phyloP scores from a whole-genome alignment of 176 grass and related monocot species.

The Aegilops tauschii region DNA sequence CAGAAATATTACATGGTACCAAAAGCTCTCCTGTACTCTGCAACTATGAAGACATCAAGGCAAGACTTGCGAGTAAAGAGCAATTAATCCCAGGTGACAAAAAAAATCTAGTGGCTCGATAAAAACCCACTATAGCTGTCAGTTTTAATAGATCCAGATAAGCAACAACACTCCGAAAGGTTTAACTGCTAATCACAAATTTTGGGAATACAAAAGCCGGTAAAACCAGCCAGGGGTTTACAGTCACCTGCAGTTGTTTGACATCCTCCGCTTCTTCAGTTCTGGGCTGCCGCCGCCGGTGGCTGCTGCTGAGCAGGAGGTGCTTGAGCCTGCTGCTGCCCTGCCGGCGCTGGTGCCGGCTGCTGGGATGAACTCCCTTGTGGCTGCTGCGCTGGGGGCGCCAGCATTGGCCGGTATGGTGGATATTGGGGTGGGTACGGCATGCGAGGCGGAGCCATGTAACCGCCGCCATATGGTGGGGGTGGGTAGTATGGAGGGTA shows the following conservation, averaged over 20 bases:
- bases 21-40: background rate
- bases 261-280: slow-evolving; percentile 11
- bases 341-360: background rate
- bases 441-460: slow-evolving; percentile 60
- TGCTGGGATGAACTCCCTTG: slow-evolving; percentile 44
- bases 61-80: too few species aligned
- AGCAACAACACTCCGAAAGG: slow-evolving; percentile 1
- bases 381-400: slow-evolving; percentile 36
- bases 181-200: slow-evolving; percentile 31
- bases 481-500: slow-evolving; percentile 57
- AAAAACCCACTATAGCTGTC: slow-evolving; percentile 4
- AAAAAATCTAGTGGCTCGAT: slow-evolving; percentile 15
- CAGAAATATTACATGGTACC: background rate
- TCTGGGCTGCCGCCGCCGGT: slow-evolving; percentile 6
- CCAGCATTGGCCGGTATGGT: slow-evolving; percentile 56
- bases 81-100: background rate
- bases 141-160: background rate
- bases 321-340: slow-evolving; percentile 32
- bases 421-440: slow-evolving; percentile 65
- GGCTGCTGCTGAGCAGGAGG: slow-evolving; percentile 19
- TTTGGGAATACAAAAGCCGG: slow-evolving; percentile 29
- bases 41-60: background rate
- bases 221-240: background rate
- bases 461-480: slow-evolving; percentile 47
- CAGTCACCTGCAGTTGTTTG: background rate